Evolutionary conservation across 2,329 filamentous ascomycete genomes (phyloP), one percentile per base, ranked within the genome.

Genomic region (Penicillium freii): DNA sequence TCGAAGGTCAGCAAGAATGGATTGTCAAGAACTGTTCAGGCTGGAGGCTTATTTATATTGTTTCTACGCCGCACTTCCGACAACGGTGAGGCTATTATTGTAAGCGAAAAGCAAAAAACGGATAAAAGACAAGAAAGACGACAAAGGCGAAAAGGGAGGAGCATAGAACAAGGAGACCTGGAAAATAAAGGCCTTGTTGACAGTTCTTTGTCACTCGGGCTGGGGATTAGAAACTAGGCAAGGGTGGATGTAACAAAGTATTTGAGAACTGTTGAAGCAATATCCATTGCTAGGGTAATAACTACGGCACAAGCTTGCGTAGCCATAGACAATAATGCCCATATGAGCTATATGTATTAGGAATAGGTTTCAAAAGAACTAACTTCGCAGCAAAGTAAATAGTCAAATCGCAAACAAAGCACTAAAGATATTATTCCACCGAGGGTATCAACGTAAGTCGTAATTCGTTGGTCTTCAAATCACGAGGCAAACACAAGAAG

Each of bases 371-470:
- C 10, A 27, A n/a, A 62, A 56, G 25, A 50, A 61, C 56, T 31
- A 59, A 55, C 54, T 49, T 48, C 50, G 47, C 58, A 46, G 25
- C 19, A 40, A 39, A 40, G 21, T 39, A 40, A 47, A 57, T 43
- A 57, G 54, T 17, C 47, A 54, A 46, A 58, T 38, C 33, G 17
- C 38, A 40, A 15, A n/a, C 19, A 34, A 55, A 58, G 42, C 40
- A 61, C 47, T 43, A 58, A 57, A 57, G 23, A 40, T 49, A 56
- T 58, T 52, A 50, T 36, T 62, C 56, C 57, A 53, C 57, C 60
- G 40, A 62, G 65, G 65, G 65, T 67, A 67, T 67, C 64, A 67
- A 61, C 59, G 55, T 62, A 60, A 66, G 57, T 66, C 65, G 58
- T 66, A 57, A 66, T 57, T 62, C 62, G 47, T 65, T 42, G 29